phyloP scores from a whole-genome alignment of 2,329 filamentous ascomycete genomes.

The Trichoderma citrinoviride region DNA sequence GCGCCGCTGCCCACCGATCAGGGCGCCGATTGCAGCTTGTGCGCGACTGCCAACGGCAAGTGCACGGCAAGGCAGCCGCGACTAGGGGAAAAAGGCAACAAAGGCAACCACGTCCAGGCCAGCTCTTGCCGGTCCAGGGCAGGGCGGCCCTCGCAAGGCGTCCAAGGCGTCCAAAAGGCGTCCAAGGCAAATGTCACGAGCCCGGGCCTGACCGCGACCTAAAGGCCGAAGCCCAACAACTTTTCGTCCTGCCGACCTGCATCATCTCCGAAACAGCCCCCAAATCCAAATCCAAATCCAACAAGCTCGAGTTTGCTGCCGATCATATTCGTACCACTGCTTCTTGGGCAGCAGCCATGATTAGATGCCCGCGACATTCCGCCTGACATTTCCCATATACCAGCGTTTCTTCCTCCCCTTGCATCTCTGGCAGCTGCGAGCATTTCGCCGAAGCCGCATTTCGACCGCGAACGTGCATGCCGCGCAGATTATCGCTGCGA shows the following conservation, averaged over 20 bases:
- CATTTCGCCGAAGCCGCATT: background rate
- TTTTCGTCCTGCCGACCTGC: background rate
- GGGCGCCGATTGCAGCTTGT: no score
- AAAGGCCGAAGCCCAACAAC: slow-evolving; percentile 14
- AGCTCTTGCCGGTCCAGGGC: no score
- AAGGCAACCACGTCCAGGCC: no score
- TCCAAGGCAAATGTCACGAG: background rate
- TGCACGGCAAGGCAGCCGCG: slow-evolving; percentile 4
- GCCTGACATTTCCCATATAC: no score
- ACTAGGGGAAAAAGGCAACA: slow-evolving; percentile 1
- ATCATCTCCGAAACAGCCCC: no score
- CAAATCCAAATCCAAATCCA: no score
- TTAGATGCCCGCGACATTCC: no score
- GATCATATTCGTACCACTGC: no score
- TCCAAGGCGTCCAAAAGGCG: background rate
- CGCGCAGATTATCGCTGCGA: slow-evolving; percentile 1
- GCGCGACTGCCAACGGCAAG: background rate
- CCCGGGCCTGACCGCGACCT: background rate
- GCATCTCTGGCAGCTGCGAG: background rate
- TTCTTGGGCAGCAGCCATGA: no score
- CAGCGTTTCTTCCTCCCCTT: no score
- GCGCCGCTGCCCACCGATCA: background rate
- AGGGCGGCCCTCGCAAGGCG: slow-evolving; percentile 18
- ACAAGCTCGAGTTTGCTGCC: no score
- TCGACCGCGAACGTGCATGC: background rate